Evolutionary conservation across 306 rosid species (phyloP), one percentile per base, ranked within the genome.

Genomic region (Carpinus viminea): DNA sequence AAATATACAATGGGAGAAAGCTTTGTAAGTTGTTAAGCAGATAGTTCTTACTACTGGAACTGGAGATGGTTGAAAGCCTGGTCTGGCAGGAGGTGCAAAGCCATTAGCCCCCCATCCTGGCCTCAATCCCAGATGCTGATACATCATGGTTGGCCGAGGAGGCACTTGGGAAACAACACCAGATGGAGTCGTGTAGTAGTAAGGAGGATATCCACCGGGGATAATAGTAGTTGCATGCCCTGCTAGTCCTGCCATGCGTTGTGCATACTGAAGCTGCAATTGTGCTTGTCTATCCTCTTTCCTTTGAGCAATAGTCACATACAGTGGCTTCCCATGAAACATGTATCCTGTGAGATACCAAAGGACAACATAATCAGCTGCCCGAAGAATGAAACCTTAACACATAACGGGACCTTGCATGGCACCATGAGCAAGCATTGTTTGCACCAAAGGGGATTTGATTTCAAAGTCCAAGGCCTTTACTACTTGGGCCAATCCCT

Each of bases 231-330:
- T 55, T 31, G 96, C 84, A 71, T 90, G 87, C 66, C 90, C 90
- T 18, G 84, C 59, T 61, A 90, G 73, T 82, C 88, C 97, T 59
- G 80, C 79, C 75, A 83, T 47, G 65, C 83, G 88, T 76, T 89
- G 98, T 38, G 93, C 89, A 57, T 83, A 80, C 34, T 87, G 94
- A 69, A 88, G 82, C 85, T 92, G 92, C 83, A 92, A 70, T 73
- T 88, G 93, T 71, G 82, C 89, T 74, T 88, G 89, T 81, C 98
- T 92, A 50, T 92, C 98, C 87, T 88, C 96, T 84, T 92, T 94
- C 86, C 87, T 89, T 78, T 94, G 97, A 84, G 98, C 98, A 52
- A 89, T 85, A 65, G 96, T 90, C 76, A 90, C 96, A 79, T 90
- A 92, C 48, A 94, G 80, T 56, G 97, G 97, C 89, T 94, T 94